Conservation (phyloP, 2,329 filamentous ascomycete species). For the Mycosphaerella sp. region DNA sequence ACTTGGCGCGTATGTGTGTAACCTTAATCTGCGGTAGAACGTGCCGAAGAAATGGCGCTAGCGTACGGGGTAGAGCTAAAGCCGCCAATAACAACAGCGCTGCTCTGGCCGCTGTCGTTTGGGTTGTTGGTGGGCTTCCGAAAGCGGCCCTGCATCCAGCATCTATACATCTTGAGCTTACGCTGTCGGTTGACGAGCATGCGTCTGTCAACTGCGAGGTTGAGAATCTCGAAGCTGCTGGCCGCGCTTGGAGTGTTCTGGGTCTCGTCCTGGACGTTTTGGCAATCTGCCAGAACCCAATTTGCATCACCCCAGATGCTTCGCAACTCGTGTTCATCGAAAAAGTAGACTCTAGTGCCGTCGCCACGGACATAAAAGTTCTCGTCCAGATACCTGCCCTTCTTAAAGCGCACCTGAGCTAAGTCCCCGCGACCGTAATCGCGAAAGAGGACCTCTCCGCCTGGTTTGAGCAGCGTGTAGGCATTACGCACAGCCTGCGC, state of each 20-base stretch:
- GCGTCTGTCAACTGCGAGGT: constrained; percentile 78
- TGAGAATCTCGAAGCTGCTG: constrained; percentile 58
- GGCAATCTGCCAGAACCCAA: neutral
- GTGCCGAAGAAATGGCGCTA: neutral
- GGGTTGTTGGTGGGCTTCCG: constrained; percentile 47
- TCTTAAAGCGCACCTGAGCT: constrained; percentile 95
- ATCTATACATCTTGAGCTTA: constrained; percentile 96
- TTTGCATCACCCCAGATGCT: constrained; percentile 63
- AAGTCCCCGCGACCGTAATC: constrained; percentile 95
- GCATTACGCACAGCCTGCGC: constrained; percentile 73
- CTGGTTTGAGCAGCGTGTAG: constrained; percentile 75
- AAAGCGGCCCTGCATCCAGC: constrained; percentile 86
- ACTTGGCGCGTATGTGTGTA: neutral
- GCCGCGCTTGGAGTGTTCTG: constrained; percentile 12
- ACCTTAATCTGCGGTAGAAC: neutral
- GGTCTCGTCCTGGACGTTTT: constrained; percentile 7
- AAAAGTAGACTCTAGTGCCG: constrained; percentile 95
- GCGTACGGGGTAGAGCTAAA: neutral
- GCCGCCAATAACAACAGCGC: neutral
- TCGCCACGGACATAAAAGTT: constrained; percentile 97
- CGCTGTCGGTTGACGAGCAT: constrained; percentile 87
- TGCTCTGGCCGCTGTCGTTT: neutral
- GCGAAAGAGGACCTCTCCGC: constrained; percentile 88
- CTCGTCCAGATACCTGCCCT: constrained; percentile 86
- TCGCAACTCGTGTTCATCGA: constrained; percentile 76